Percentiles rank a stretch among this genome's conserved stretches.
These are phyloP conservation scores for Eutypella sp. DNA, from an alignment of 2,329 filamentous ascomycete species.

Conservation along the genomic window DNA sequence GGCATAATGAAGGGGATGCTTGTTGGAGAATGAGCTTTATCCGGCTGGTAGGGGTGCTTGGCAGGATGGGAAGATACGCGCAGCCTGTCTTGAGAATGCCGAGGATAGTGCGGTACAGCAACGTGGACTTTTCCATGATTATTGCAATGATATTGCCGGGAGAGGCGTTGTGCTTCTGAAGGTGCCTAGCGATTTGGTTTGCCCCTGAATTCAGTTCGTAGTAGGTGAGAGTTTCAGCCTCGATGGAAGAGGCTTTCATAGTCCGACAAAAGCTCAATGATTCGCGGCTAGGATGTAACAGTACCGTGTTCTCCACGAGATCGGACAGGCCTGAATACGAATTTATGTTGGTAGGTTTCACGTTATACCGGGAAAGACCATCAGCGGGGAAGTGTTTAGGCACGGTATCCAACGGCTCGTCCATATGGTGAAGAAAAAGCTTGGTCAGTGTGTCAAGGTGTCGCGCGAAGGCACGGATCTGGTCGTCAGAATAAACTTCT, in stretches of 20 bases:
- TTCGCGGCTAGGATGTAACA: constrained; percentile 41
- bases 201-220: constrained; percentile 56
- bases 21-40: constrained; percentile 58
- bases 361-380: constrained; percentile 47
- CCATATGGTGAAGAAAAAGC: constrained; percentile 23
- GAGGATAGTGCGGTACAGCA: constrained; percentile 70
- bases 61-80: constrained; percentile 75
- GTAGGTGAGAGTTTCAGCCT: constrained; percentile 54
- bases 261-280: constrained; percentile 62
- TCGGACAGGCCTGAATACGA: constrained; percentile 40
- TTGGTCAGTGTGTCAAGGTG: constrained; percentile 55
- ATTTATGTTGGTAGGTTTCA: constrained; percentile 25
- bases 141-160: constrained; percentile 63
- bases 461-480: constrained; percentile 51
- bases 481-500: constrained; percentile 44
- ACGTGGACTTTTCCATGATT: constrained; percentile 69
- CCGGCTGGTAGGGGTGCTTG: constrained; percentile 61
- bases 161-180: constrained; percentile 43
- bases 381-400: constrained; percentile 21
- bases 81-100: constrained; percentile 70
- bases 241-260: constrained; percentile 32
- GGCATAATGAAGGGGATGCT: constrained; percentile 44
- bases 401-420: constrained; percentile 20
- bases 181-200: constrained; percentile 56
- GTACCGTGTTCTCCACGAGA: constrained; percentile 51